A percentile compares a stretch with the other conserved stretches of the same genome.
These are phyloP conservation scores for Kitagawia praeruptora DNA, from an alignment of 129 eudicot genomes.

Conservation along the genomic window DNA sequence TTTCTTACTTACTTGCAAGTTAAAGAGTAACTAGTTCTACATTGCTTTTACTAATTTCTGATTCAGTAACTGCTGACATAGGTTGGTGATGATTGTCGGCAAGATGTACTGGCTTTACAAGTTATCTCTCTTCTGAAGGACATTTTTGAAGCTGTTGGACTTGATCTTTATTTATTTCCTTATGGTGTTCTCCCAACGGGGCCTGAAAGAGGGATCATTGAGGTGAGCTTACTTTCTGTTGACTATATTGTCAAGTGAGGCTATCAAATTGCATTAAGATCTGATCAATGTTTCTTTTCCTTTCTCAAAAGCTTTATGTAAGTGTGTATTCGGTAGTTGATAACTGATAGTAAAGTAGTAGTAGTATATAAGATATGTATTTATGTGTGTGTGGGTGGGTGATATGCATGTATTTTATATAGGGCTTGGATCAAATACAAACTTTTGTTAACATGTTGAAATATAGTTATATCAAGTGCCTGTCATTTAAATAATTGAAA, in stretches of 20 bases:
- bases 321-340: too few relatives aligned
- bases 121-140: conserved; percentile 91
- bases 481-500: too few relatives aligned
- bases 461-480: too few relatives aligned
- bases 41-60: background rate
- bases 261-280: background rate
- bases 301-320: too few relatives aligned
- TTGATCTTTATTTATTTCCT: conserved; percentile 85
- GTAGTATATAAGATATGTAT: too few relatives aligned
- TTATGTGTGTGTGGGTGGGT: too few relatives aligned
- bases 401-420: background rate
- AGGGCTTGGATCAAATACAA: too few relatives aligned
- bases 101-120: conserved; percentile 96
- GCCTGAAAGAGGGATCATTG: conserved; percentile 92
- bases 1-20: background rate
- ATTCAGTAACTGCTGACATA: conserved; percentile 19
- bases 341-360: too few relatives aligned
- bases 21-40: background rate
- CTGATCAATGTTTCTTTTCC: too few relatives aligned
- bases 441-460: too few relatives aligned
- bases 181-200: conserved; percentile 98
- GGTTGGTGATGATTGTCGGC: conserved; percentile 99
- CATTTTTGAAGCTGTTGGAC: conserved; percentile 82
- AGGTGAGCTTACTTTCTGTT: conserved; percentile 33
- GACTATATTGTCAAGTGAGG: background rate